A percentile compares a stretch with the other conserved stretches of the same genome.
Conservation (phyloP, 768 basidiomycete species). For the Amanita fuliginea region DNA sequence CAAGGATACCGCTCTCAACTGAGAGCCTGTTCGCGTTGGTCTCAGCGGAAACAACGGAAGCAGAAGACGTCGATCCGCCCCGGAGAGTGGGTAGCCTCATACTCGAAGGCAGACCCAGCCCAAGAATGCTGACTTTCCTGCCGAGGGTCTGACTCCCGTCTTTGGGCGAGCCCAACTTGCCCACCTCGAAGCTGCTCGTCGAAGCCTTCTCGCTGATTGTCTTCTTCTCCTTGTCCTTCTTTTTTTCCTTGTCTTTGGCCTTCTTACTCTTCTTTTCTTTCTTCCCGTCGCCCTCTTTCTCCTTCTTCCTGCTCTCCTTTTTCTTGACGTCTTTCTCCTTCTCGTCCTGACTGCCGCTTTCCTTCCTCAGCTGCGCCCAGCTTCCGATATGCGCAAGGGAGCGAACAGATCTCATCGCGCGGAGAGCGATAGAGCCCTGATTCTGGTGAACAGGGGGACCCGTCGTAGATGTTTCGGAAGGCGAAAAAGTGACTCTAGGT, state of each 20-base stretch:
- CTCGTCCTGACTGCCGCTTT: constrained; percentile 12
- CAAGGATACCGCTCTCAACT: constrained; percentile 4
- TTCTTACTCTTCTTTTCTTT: neutral
- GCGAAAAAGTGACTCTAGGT: neutral
- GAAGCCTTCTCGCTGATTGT: constrained; percentile 31
- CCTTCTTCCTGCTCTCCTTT: constrained; percentile 15
- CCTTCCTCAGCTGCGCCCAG: constrained; percentile 40
- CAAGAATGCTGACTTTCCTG: constrained; percentile 55
- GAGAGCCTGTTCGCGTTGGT: constrained; percentile 3
- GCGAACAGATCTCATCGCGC: constrained; percentile 69
- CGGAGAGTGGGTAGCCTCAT: constrained; percentile 32
- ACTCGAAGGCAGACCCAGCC: constrained; percentile 49
- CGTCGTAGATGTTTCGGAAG: constrained; percentile 5
- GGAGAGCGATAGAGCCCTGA: constrained; percentile 55
- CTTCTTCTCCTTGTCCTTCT: constrained; percentile 16
- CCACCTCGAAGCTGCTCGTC: constrained; percentile 59
- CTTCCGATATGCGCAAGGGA: constrained; percentile 63
- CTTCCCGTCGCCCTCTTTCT: neutral
- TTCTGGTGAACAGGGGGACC: neutral
- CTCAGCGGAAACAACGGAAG: constrained; percentile 13
- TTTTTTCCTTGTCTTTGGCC: constrained; percentile 4
- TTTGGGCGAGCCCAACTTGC: constrained; percentile 19
- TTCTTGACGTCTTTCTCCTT: constrained; percentile 16
- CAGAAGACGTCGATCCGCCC: constrained; percentile 27
- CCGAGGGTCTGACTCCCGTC: constrained; percentile 26